phyloP scores from a whole-genome alignment of 257 asterid genomes.

The Striga asiatica region DNA sequence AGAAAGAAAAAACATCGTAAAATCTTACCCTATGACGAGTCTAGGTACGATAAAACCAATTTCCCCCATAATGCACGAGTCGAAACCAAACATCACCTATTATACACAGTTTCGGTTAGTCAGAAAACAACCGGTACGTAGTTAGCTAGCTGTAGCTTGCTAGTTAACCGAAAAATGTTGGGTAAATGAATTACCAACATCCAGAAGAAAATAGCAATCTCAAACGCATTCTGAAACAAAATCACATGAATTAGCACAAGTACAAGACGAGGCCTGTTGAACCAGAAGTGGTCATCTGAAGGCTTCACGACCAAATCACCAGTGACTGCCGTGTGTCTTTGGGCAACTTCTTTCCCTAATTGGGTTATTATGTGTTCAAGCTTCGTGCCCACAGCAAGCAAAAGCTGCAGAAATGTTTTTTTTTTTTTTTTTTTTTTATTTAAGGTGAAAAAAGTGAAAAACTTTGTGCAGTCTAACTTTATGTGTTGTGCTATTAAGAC shows the following conservation, averaged over 20 bases:
- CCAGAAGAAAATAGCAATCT: constrained; percentile 61
- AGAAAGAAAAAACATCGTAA: not conserved
- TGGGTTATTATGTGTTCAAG: constrained; percentile 59
- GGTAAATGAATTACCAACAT: constrained; percentile 23
- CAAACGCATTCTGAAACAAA: constrained; percentile 56
- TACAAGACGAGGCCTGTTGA: constrained; percentile 36
- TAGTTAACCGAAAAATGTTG: not conserved
- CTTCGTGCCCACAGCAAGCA: constrained; percentile 54
- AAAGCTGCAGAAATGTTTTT: constrained; percentile 26
- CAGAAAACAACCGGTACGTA: not conserved
- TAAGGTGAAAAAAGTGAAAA: no score
- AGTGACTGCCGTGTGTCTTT: constrained; percentile 38
- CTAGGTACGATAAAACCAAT: constrained; percentile 43
- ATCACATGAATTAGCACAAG: constrained; percentile 39
- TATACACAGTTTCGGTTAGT: not conserved
- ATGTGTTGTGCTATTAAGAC: no score
- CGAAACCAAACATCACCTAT: constrained; percentile 24
- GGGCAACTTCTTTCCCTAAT: constrained; percentile 40
- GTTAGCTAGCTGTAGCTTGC: not conserved
- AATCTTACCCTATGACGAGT: constrained; percentile 47
- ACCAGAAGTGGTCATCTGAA: constrained; percentile 60
- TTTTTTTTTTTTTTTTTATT: no score
- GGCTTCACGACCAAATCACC: constrained; percentile 48
- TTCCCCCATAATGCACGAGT: constrained; percentile 73
- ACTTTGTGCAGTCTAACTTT: no score